Evolutionary conservation across 352 stramenopile species (phyloP), one percentile per base, ranked within the genome.

Genomic region (Phytophthora brassicae): DNA sequence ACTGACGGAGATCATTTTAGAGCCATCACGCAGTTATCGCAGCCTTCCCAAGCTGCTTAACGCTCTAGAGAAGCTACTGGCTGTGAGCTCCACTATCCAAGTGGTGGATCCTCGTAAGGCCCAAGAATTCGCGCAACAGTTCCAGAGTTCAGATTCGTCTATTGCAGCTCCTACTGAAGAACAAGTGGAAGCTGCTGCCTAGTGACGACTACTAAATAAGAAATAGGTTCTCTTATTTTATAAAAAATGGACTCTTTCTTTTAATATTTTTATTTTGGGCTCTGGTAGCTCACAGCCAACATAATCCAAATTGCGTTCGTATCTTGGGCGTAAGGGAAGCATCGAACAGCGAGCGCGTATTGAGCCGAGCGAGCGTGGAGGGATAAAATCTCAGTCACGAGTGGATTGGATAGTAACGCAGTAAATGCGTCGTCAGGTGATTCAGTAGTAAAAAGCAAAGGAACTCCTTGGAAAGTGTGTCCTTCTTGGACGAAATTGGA

Each of bases 391-490:
- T 90, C 68, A 7, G 16, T 14, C 0, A 79, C 82, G 4, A 95
- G 71, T 0, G 70, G 55, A 57, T 87, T 81, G 12, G 53, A 52
- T 9, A 60, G 50, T 7, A 97, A 70, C 5, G 28, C 55, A n/a
- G 64, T 48, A 5, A 92, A 29, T 0, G 86, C 76, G 23, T 88
- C 58, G 1, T 77, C 60, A 0, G 50, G 16, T 23, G 52, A 48
- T 31, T 74, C 62, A 19, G 62, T 31, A 0, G 70, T 72, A 60
- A 96, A 85, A 51, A 88, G 69, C 14, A 74, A 74, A 1, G 89
- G 89, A 19, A 93, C 88, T n/a, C 84, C 89, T 64, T 95, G 84
- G 61, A 97, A 97, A 6, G 85, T 95, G 56, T 88, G 78, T 4
- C 84, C 86, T 54, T 89, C 72, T 7, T 77, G 83, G 5, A 97